Conservation (phyloP, 2,329 filamentous ascomycete species). For the Aspergillus terreus region DNA sequence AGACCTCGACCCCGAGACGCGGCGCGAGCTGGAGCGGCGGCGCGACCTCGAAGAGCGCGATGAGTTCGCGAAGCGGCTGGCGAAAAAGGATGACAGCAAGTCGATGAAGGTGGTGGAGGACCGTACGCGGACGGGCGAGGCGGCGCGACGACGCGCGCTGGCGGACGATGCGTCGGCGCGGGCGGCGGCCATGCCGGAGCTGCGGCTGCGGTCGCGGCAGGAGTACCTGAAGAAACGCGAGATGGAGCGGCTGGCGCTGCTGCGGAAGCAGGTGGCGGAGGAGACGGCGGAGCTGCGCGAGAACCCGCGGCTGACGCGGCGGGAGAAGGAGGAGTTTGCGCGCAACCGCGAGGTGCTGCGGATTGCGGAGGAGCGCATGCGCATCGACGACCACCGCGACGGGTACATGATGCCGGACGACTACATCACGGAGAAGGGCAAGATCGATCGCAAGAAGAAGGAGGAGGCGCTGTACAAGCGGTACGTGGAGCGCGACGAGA, state of each 20-base stretch:
- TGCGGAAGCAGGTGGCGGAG: conserved; percentile 85
- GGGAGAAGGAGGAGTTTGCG: conserved; percentile 82
- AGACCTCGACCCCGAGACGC: conserved; percentile 58
- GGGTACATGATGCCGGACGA: conserved; percentile 93
- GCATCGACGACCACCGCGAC: conserved; percentile 87
- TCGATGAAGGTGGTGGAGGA: conserved; percentile 67
- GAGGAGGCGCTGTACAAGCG: conserved; percentile 85
- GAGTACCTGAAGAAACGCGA: conserved; percentile 94
- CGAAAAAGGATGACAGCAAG: conserved; percentile 65
- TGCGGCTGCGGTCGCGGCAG: conserved; percentile 80
- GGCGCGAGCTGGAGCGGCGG: conserved; percentile 56
- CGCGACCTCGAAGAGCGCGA: conserved; percentile 72
- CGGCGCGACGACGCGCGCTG: conserved; percentile 59
- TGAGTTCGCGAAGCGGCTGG: conserved; percentile 73
- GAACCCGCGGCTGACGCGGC: conserved; percentile 69
- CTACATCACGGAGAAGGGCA: conserved; percentile 90
- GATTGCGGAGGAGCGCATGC: conserved; percentile 76
- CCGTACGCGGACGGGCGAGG: conserved; percentile 54
- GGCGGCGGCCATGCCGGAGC: conserved; percentile 69
- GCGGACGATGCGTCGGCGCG: conserved; percentile 66
- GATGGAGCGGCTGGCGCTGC: conserved; percentile 75
- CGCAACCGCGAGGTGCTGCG: conserved; percentile 79
- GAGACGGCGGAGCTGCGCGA: conserved; percentile 77
- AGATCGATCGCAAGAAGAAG: conserved; percentile 82
- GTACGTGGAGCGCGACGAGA: conserved; percentile 82